Evolutionary conservation across 2,329 filamentous ascomycete genomes (phyloP), one percentile per base, ranked within the genome.

Genomic region (Nothopassalora personata): DNA sequence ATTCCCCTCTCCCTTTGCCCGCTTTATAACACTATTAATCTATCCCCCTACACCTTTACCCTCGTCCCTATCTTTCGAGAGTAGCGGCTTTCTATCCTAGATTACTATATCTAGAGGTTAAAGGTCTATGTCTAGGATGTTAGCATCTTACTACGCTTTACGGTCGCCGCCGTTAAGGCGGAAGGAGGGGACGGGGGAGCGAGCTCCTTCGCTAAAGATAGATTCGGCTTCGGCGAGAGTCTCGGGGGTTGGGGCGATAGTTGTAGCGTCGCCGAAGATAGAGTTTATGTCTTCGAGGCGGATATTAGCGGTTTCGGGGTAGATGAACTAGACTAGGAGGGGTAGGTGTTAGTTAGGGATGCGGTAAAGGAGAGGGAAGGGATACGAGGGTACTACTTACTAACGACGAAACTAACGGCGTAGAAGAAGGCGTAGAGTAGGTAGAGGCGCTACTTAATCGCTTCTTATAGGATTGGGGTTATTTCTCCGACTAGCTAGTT

Each of bases 401-500:
- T 93, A 77, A 97, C 86, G 58, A 99, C 88, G 72, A 99, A 97
- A 82, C 91, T 96, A 65, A 87, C 86, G 55, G 90, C 91, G 73
- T 94, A 99, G 79, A 96, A 97, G 75, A 97, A 97, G 1, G 94
- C 94, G 75, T 99, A 94, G 15, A 99, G 81, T 51, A 99, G 82
- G 71, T 99, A 99, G 61, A 97, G 80, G 34, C 94, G 86, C 94
- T 94, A 99, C 68, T 88, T 85, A 69, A 99, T 97, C 76, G 83
- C 86, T 69, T 94, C 90, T 74, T 99, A 93, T 60, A 97, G 79
- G 56, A 97, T 86, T 1, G 94, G 94, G 0, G 94, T 99, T 81
- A 97, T 84, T 75, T 96, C 90, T 66, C 94, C 94, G 3, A 97
- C 94, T 28, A 97, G 80, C 89, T 91, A 99, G 76, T 99, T 99